Conservation (phyloP, 78 protist genomes). For the Speleostelium caveatum region DNA sequence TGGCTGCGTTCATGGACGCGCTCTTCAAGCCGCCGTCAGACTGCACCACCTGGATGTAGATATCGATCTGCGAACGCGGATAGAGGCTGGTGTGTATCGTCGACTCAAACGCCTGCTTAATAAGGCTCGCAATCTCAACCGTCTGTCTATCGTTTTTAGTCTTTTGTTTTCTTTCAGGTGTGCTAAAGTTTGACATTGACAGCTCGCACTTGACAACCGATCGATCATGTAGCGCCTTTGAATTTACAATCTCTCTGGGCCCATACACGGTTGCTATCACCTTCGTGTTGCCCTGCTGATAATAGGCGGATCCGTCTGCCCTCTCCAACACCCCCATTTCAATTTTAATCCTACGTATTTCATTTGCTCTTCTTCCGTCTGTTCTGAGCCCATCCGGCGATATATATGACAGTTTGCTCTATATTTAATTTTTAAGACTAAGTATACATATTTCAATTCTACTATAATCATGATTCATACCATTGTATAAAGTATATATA, state of each 20-base stretch:
- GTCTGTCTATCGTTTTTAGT: slow-evolving; percentile 45
- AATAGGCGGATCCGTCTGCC: slow-evolving; percentile 94
- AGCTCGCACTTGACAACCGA: slow-evolving; percentile 87
- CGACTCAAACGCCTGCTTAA: slow-evolving; percentile 85
- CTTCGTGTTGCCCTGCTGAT: slow-evolving; percentile 92
- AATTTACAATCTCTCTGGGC: slow-evolving; percentile 85
- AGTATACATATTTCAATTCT: no score
- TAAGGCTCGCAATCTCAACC: slow-evolving; percentile 64
- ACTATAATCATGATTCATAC: no score
- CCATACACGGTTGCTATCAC: slow-evolving; percentile 95
- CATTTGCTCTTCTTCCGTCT: slow-evolving; percentile 94
- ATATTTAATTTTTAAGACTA: slow-evolving; percentile 5
- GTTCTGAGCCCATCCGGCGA: slow-evolving; percentile 91
- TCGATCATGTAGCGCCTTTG: slow-evolving; percentile 60
- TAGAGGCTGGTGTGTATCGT: slow-evolving; percentile 74
- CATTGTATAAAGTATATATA: no score
- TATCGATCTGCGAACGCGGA: slow-evolving; percentile 94
- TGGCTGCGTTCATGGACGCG: slow-evolving; percentile 93
- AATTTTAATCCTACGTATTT: slow-evolving; percentile 76
- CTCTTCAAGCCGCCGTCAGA: slow-evolving; percentile 93
- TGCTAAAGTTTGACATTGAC: slow-evolving; percentile 84
- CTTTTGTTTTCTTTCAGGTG: slow-evolving; percentile 63
- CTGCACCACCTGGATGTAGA: slow-evolving; percentile 93
- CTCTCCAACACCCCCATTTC: slow-evolving; percentile 62
- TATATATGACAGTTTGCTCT: slow-evolving; percentile 67